phyloP scores from a whole-genome alignment of 2,329 filamentous ascomycete genomes.

The Epichloe elymi region DNA sequence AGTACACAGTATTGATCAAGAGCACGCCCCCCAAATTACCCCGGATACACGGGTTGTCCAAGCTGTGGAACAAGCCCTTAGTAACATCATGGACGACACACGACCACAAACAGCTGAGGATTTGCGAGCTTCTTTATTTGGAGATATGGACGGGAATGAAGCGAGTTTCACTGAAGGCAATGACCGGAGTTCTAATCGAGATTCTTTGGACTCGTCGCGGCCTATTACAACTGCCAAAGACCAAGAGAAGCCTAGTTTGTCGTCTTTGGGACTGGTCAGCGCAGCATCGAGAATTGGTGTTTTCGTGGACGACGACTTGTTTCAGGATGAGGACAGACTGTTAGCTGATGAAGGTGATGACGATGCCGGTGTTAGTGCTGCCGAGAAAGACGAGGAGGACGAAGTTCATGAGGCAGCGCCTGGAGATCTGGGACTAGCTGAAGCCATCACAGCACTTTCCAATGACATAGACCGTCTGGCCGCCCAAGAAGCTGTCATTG shows the following conservation, averaged over 20 bases:
- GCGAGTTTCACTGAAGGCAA: slow-evolving; percentile 38
- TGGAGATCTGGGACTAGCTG: slow-evolving; percentile 81
- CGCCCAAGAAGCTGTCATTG: slow-evolving; percentile 80
- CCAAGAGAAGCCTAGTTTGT: slow-evolving; percentile 66
- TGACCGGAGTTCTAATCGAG: slow-evolving; percentile 48
- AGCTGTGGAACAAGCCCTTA: slow-evolving; percentile 84
- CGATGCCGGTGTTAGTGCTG: slow-evolving; percentile 46
- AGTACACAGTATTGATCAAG: slow-evolving; percentile 65
- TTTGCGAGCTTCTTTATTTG: slow-evolving; percentile 53
- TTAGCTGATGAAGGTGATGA: slow-evolving; percentile 69
- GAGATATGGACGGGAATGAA: slow-evolving; percentile 19
- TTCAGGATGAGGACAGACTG: slow-evolving; percentile 76
- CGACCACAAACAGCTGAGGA: slow-evolving; percentile 51
- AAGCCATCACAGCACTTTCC: slow-evolving; percentile 80
- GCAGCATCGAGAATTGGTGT: slow-evolving; percentile 79
- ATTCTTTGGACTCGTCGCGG: slow-evolving; percentile 43
- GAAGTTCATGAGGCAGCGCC: slow-evolving; percentile 89
- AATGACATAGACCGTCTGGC: slow-evolving; percentile 80
- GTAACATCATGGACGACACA: slow-evolving; percentile 78
- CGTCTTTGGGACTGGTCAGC: slow-evolving; percentile 82
- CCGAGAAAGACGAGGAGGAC: slow-evolving; percentile 50
- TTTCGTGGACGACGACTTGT: slow-evolving; percentile 86
- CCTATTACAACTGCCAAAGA: slow-evolving; percentile 25
- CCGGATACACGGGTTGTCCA: slow-evolving; percentile 74
- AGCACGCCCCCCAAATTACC: slow-evolving; percentile 35